phyloP scores from a whole-genome alignment of 1,284 basidiomycete species.

The Fomitopsis pinicola region DNA sequence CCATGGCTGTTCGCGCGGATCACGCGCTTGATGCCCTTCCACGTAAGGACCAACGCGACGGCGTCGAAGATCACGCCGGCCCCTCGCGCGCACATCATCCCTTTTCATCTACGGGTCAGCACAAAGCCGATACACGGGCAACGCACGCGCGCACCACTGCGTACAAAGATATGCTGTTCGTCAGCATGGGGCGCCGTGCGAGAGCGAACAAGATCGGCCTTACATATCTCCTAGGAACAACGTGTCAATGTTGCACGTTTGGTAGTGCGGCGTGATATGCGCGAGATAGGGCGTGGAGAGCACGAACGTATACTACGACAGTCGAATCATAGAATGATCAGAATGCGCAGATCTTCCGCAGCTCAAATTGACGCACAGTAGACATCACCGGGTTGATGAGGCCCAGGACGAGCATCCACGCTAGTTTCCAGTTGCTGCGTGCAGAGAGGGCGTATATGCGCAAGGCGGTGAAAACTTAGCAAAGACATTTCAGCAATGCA shows the following conservation, averaged over 20 bases:
- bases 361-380: neutral
- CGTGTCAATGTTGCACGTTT: constrained; percentile 1
- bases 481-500: neutral
- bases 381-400: neutral
- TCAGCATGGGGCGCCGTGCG: neutral
- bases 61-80: neutral
- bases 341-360: too few relatives aligned
- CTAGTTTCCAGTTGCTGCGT: neutral
- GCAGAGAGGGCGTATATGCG: neutral
- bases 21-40: neutral
- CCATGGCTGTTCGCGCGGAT: neutral
- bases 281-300: neutral
- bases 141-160: neutral
- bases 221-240: neutral
- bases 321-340: neutral
- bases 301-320: neutral
- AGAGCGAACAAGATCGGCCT: neutral
- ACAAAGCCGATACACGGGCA: neutral
- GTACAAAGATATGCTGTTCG: too few relatives aligned
- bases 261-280: neutral
- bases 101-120: neutral
- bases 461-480: neutral
- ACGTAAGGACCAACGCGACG: neutral
- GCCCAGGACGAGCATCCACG: neutral
- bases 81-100: neutral